Conservation (phyloP, 495 filamentous ascomycete genomes). For the Paragyromitra xinjiangensis region DNA sequence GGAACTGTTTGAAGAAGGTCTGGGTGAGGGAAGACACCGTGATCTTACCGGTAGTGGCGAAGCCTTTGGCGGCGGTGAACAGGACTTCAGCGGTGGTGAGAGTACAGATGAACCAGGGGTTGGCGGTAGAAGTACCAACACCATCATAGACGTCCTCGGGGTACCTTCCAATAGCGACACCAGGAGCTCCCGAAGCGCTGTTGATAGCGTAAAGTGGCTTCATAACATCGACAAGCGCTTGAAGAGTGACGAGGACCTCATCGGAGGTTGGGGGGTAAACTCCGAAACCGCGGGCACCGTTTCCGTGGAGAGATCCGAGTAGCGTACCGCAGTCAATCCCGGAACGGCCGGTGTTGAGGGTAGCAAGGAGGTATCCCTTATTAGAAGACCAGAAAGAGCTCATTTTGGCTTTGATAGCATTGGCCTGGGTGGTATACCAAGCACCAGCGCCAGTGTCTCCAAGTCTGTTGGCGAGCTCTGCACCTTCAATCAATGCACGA, state of each 20-base stretch:
- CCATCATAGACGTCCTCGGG: constrained; percentile 71
- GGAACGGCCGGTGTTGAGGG: constrained; percentile 64
- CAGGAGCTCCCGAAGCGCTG: constrained; percentile 62
- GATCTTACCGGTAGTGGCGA: constrained; percentile 62
- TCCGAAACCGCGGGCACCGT: constrained; percentile 68
- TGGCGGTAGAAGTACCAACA: constrained; percentile 54
- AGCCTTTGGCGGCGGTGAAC: constrained; percentile 70
- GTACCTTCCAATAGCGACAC: constrained; percentile 74
- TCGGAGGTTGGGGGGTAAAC: constrained; percentile 73
- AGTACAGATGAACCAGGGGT: constrained; percentile 69
- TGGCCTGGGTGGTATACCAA: constrained; percentile 63
- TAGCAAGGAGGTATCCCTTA: constrained; percentile 67
- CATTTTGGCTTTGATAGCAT: constrained; percentile 70
- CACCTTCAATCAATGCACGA: constrained; percentile 71
- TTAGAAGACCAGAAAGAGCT: constrained; percentile 69
- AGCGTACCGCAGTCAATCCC: constrained; percentile 72
- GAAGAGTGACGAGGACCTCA: constrained; percentile 71
- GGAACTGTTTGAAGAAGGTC: constrained; percentile 65
- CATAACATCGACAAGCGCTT: constrained; percentile 71
- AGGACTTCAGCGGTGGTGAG: constrained; percentile 69
- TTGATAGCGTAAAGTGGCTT: constrained; percentile 69
- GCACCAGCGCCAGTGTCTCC: constrained; percentile 59
- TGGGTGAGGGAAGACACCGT: constrained; percentile 62
- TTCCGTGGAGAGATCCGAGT: constrained; percentile 70
- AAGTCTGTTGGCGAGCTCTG: constrained; percentile 64